Evolutionary conservation across 169 alveolate species (phyloP).

Genomic region (Plasmodium sp.): DNA sequence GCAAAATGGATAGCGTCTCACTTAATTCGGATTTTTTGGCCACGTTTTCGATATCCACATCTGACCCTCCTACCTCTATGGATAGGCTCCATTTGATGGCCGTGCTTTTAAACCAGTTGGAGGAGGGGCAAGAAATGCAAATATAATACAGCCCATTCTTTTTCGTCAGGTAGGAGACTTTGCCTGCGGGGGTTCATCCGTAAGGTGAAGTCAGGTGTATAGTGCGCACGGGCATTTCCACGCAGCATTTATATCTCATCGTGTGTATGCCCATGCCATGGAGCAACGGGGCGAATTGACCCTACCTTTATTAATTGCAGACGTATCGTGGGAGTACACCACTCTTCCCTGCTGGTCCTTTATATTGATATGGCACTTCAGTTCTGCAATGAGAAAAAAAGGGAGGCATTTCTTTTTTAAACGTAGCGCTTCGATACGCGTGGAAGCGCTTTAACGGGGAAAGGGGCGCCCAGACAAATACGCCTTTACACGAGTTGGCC

Average conservation of each 20-base stretch:
- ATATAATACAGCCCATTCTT: slow-evolving; percentile 75
- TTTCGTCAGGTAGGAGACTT: slow-evolving; percentile 76
- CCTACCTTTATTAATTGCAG: slow-evolving; percentile 43
- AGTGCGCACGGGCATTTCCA: not conserved
- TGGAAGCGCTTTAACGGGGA: not conserved
- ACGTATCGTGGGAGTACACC: slow-evolving; percentile 34
- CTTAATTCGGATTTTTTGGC: slow-evolving; percentile 77
- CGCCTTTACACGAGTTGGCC: not conserved
- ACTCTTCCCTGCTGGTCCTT: slow-evolving; percentile 25
- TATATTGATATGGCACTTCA: slow-evolving; percentile 37
- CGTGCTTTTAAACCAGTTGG: slow-evolving; percentile 78
- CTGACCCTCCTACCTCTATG: slow-evolving; percentile 81
- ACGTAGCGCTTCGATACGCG: not conserved
- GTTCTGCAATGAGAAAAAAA: not conserved
- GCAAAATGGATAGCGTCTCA: slow-evolving; percentile 20
- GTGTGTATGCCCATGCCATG: not conserved
- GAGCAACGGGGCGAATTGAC: not conserved
- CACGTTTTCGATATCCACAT: slow-evolving; percentile 69
- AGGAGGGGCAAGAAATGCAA: slow-evolving; percentile 82
- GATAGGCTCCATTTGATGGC: slow-evolving; percentile 78
- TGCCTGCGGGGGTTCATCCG: slow-evolving; percentile 61
- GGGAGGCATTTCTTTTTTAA: not conserved
- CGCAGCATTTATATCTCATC: not conserved
- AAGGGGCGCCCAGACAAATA: not conserved
- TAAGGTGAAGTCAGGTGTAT: not conserved